Evolutionary conservation across 345 rosid species (phyloP).

Genomic region (Luvunga scandens): DNA sequence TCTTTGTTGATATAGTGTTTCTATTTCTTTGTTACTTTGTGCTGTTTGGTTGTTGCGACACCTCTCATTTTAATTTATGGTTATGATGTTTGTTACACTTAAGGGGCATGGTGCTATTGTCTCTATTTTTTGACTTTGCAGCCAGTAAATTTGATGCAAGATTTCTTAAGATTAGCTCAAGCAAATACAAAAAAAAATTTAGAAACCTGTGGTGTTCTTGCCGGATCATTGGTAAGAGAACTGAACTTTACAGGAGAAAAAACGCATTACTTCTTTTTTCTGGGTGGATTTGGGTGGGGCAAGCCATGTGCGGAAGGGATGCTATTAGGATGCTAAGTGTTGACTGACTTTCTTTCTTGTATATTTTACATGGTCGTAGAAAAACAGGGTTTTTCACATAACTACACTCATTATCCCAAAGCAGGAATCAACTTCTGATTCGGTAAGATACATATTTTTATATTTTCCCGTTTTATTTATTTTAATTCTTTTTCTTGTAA

Average conservation of each 20-base stretch:
- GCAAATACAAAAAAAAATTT: slow-evolving; percentile 79
- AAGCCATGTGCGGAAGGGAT: too few species aligned
- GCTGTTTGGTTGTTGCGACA: not conserved
- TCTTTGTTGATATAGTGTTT: not conserved
- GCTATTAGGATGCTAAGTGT: not conserved
- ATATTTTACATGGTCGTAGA: slow-evolving; percentile 39
- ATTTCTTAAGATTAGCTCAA: slow-evolving; percentile 78
- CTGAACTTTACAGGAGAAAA: not conserved
- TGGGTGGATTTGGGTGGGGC: not conserved
- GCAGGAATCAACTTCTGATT: slow-evolving; percentile 98
- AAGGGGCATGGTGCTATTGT: slow-evolving; percentile 13
- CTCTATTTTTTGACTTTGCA: slow-evolving; percentile 30
- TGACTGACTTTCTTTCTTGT: slow-evolving; percentile 17
- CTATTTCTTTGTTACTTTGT: not conserved
- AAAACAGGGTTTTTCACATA: slow-evolving; percentile 91
- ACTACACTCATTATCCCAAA: slow-evolving; percentile 92
- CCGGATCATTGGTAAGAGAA: slow-evolving; percentile 79
- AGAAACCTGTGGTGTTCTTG: slow-evolving; percentile 95
- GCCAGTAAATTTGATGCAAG: slow-evolving; percentile 89
- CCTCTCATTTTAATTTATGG: not conserved
- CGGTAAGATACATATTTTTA: slow-evolving; percentile 40
- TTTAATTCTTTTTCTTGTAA: not conserved
- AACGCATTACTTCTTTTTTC: not conserved
- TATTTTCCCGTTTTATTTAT: not conserved
- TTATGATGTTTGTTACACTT: slow-evolving; percentile 5